A percentile compares a stretch with the other conserved stretches of the same genome.
Conservation (phyloP, 2,329 filamentous ascomycete genomes). For the Cytospora mali region DNA sequence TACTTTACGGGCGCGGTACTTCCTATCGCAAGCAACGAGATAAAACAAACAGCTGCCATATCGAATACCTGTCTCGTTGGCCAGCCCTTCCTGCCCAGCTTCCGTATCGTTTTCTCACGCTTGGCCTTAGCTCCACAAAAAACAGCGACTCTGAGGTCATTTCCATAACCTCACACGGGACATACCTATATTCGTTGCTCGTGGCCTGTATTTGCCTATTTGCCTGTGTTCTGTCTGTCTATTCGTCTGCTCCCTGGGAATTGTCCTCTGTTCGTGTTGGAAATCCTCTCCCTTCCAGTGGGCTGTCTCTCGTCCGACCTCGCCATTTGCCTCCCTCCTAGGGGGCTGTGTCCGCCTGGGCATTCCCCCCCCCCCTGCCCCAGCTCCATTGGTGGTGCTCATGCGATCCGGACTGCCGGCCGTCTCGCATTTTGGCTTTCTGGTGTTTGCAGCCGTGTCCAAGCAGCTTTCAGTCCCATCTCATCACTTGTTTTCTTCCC, state of each 20-base stretch:
- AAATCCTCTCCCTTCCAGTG: not conserved
- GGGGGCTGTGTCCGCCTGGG: not conserved
- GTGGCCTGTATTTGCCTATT: not conserved
- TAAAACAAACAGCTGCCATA: not conserved
- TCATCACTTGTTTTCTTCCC: constrained; percentile 2
- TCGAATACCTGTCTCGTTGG: not conserved
- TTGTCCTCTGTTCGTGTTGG: not conserved
- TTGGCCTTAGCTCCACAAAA: not conserved
- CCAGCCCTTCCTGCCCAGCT: no score
- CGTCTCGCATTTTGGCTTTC: not conserved
- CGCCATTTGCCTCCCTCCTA: not conserved
- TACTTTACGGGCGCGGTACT: not conserved
- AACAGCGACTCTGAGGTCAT: not conserved
- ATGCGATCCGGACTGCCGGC: not conserved
- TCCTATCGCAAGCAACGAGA: not conserved
- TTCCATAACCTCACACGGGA: not conserved
- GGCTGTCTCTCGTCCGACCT: not conserved
- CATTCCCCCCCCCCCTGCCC: not conserved
- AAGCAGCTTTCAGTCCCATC: constrained; percentile 1
- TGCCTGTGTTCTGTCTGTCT: no score
- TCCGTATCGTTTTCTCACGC: not conserved
- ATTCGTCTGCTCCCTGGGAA: not conserved
- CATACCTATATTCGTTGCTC: not conserved
- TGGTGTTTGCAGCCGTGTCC: not conserved
- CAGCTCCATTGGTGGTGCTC: not conserved